Evolutionary conservation across 1,284 basidiomycete genomes (phyloP).

Genomic region (Pyrrhoderma lamaoense): DNA sequence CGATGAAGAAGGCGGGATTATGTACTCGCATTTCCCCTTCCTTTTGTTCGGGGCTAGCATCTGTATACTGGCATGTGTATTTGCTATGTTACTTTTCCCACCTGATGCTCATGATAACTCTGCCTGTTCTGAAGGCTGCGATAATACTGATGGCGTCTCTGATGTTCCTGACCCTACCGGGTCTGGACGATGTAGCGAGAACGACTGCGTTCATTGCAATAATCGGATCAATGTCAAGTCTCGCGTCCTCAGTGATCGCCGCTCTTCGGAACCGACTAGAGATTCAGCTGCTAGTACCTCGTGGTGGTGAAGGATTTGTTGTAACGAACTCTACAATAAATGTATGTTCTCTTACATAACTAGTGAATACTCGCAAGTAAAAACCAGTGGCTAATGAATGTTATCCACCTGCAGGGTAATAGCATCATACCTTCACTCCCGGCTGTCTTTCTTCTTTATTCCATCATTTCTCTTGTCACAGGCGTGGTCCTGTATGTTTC

Average conservation of each 20-base stretch:
- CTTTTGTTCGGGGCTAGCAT: constrained; percentile 57
- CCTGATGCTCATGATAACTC: not conserved
- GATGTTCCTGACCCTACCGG: constrained; percentile 68
- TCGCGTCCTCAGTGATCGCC: constrained; percentile 58
- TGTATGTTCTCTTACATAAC: constrained; percentile 1
- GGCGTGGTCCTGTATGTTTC: constrained; percentile 62
- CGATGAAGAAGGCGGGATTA: constrained; percentile 50
- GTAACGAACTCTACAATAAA: constrained; percentile 34
- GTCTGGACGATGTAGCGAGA: constrained; percentile 53
- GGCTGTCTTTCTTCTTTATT: constrained; percentile 61
- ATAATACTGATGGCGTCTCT: constrained; percentile 70
- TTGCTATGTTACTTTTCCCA: constrained; percentile 8
- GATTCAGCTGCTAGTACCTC: constrained; percentile 38
- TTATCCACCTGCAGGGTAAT: constrained; percentile 36
- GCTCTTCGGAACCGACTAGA: constrained; percentile 62
- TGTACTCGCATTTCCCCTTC: constrained; percentile 44
- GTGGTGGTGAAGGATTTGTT: constrained; percentile 48
- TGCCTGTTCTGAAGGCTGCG: constrained; percentile 45
- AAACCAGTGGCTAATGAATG: not conserved
- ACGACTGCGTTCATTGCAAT: constrained; percentile 58
- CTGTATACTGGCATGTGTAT: constrained; percentile 49
- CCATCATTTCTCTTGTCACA: constrained; percentile 56
- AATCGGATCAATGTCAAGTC: constrained; percentile 57
- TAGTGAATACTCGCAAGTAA: not conserved
- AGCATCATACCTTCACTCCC: constrained; percentile 65